Base-by-base conservation (phyloP, 2,329 filamentous ascomycete species). In the Penicillium griseofulvum region DNA sequence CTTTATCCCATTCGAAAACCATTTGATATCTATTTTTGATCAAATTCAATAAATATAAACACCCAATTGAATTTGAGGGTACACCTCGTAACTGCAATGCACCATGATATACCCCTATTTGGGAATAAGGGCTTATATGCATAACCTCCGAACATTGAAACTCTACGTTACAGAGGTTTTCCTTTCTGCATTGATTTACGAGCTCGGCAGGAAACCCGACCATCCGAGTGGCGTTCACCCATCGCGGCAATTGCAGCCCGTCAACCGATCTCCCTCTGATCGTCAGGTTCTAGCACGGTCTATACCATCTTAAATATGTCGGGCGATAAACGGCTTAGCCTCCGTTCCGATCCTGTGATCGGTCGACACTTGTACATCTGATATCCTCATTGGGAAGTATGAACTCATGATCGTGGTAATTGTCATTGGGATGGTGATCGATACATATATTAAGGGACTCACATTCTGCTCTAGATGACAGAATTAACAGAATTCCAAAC, bases 321-420 rank as follows among this genome's bases (percentile, higher is more conserved):
- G 37, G 50, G 29, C 49, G 33, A 49, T 38, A 43, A 39, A 45
- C 52, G 52, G 52, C 41, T 51, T 29, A 45, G 9, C 26, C 47
- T 45, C 53, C 54, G 54, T 52, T 26, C 57, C 58, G 58, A 55
- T 62, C 58, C 33, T 53, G 54, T 61, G 58, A 62, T 61, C 60
- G 59, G 59, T 38, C 16, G 6, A 19, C n/a, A 5, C 10, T 26
- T 34, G 8, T 22, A 28, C 16, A 28, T 22, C 29, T 22, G 34
- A 29, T 22, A 39, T 34, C 39, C 41, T 24, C 28, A 39, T 51
- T 6, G 47, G 45, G 41, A 51, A 28, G 17, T 28, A 44, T 37
- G 34, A 14, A 22, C 39, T 34, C 33, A 51, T 45, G 33, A 7
- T 24, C 17, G 19, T 26, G 24, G 17, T 36, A 38, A 26, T 14